phyloP scores from a whole-genome alignment of 208 protist species.

The Leishmania braziliensis region DNA sequence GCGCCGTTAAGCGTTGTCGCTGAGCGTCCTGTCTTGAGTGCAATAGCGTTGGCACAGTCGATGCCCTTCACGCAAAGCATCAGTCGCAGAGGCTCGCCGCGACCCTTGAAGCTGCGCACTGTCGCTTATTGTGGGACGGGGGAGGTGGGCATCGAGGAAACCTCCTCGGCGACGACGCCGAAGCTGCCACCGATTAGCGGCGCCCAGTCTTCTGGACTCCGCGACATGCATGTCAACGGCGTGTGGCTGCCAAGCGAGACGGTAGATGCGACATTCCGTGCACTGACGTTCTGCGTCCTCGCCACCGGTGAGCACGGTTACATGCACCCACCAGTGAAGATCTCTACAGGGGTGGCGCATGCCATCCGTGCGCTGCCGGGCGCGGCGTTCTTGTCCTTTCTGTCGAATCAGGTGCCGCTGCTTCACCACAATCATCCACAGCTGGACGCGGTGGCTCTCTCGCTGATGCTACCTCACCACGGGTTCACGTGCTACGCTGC shows the following conservation, averaged over 20 bases:
- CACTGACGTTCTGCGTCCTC: slow-evolving; percentile 71
- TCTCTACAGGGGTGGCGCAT: slow-evolving; percentile 20
- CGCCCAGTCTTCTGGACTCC: neutral
- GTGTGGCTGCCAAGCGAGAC: slow-evolving; percentile 34
- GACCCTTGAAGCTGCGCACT: neutral
- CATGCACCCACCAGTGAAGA: slow-evolving; percentile 45
- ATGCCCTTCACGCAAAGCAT: neutral
- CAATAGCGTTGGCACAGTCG: neutral
- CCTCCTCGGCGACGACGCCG: neutral
- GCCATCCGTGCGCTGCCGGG: slow-evolving; percentile 36
- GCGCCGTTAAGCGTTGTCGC: neutral
- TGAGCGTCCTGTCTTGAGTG: neutral
- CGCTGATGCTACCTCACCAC: slow-evolving; percentile 66
- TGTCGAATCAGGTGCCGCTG: slow-evolving; percentile 69
- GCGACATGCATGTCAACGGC: slow-evolving; percentile 40
- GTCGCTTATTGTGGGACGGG: neutral
- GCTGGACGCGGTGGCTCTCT: neutral
- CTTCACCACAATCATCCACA: slow-evolving; percentile 59
- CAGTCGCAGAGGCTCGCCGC: neutral
- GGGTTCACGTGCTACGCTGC: slow-evolving; percentile 72
- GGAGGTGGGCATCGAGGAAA: neutral
- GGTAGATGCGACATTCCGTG: slow-evolving; percentile 59
- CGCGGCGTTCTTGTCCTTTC: slow-evolving; percentile 53
- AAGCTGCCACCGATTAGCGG: neutral
- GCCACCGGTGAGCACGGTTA: slow-evolving; percentile 65